Evolutionary conservation across 805 yeast species (phyloP), one percentile per base, ranked within the genome.

Genomic region (Blastobotrys attinorum): DNA sequence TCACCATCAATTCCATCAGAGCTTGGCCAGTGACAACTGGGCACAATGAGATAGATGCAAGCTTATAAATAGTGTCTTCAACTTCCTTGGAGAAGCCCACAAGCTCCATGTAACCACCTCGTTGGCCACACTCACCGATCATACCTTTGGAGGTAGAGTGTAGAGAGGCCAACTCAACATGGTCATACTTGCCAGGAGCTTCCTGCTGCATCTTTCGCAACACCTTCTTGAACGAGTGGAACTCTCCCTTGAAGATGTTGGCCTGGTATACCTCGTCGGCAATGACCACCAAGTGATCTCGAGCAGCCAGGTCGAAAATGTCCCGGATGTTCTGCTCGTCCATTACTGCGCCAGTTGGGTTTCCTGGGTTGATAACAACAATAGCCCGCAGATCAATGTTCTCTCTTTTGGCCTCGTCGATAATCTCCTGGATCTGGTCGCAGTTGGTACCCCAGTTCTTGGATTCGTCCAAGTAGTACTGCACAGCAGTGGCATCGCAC

Each of bases 251-350:
- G 66, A 83, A 90, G 18, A 92, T 73, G 58, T 92, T 92, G 57
- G 85, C 94, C 67, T 92, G 99, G 67, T 92, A 92, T 20, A 92
- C 99, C 67, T 92, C 99, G 67, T 92, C 99, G 11, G 98, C 97
- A 51, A 92, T 82, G 40, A 92, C 73, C 2, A 88, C 90, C 13
- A 92, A 62, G 35, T 95, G 88, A 52, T 87, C 67, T 58, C 81
- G 80, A 15, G 95, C 94, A 25, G 96, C 95, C 45, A 90, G 74
- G 31, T 75, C 70, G 46, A 92, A 70, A 43, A 92, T 73, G 35
- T 79, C 81, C 34, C 71, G 77, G 57, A 92, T 87, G 49, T 81
- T 79, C 3, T 73, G 75, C 40, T 69, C 71, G 7, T 75, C 63
- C 46, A 92, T 70, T 43, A 88, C 78, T 1, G 96, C 76, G 35